Evolutionary conservation across 1,284 basidiomycete genomes (phyloP).

Genomic region (Malassezia slooffiae): DNA sequence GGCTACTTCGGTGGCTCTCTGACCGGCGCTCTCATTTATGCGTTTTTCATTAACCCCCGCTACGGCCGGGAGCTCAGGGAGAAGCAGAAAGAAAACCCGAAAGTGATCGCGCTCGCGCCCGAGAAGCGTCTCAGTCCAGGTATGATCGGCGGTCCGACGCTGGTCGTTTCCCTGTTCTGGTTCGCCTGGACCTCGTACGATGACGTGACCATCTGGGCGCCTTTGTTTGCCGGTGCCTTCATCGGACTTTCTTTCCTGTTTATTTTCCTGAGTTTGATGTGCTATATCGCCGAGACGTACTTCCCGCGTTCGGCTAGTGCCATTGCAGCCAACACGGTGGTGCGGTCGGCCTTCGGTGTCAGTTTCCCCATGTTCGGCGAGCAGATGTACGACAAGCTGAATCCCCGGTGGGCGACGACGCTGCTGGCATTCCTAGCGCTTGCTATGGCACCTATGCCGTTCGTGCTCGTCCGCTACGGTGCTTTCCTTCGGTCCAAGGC

Average conservation of each 20-base stretch:
- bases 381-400: slow-evolving; percentile 53
- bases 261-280: slow-evolving; percentile 53
- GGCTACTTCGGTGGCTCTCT: slow-evolving; percentile 42
- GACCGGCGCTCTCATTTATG: slow-evolving; percentile 15
- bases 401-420: slow-evolving; percentile 63
- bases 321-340: slow-evolving; percentile 58
- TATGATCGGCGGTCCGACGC: slow-evolving; percentile 42
- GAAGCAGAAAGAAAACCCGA: slow-evolving; percentile 32
- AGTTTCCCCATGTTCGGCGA: slow-evolving; percentile 50
- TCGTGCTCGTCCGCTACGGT: slow-evolving; percentile 49
- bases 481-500: too few species aligned
- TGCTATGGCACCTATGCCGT: slow-evolving; percentile 61
- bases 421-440: slow-evolving; percentile 63
- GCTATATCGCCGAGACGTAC: slow-evolving; percentile 52
- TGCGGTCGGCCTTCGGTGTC: slow-evolving; percentile 58
- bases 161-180: slow-evolving; percentile 49
- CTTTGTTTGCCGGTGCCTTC: slow-evolving; percentile 51
- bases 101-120: too few species aligned
- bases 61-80: slow-evolving; percentile 26
- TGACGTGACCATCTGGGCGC: slow-evolving; percentile 48
- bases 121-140: slow-evolving; percentile 34
- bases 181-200: slow-evolving; percentile 34
- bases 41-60: slow-evolving; percentile 35
- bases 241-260: too few species aligned
- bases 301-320: slow-evolving; percentile 51